Evolutionary conservation across 1,284 basidiomycete species (phyloP).

Genomic region (Phellinidium pouzarii): DNA sequence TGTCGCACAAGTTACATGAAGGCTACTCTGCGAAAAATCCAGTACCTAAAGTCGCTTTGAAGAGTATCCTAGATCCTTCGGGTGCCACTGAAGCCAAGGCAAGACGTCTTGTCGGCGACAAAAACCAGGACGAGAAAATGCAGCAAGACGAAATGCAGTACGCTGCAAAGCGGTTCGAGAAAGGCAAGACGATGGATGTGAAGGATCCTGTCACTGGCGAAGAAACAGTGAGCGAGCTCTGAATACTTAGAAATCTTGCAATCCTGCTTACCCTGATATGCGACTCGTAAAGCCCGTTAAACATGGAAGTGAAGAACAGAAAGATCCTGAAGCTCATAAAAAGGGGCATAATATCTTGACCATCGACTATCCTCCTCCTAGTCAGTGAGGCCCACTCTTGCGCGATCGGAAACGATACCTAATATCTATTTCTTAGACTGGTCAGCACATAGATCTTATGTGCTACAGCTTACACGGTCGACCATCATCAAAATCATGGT

Average conservation of each 20-base stretch:
- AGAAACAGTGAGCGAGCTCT: slow-evolving; percentile 11
- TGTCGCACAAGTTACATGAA: slow-evolving; percentile 10
- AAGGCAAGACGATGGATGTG: slow-evolving; percentile 18
- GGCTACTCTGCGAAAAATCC: slow-evolving; percentile 9
- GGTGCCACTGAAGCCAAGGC: slow-evolving; percentile 16
- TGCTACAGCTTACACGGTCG: slow-evolving; percentile 23
- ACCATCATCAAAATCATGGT: slow-evolving; percentile 24
- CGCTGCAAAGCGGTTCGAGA: slow-evolving; percentile 16
- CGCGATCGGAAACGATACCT: slow-evolving; percentile 1
- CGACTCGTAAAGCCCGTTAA: slow-evolving; percentile 12
- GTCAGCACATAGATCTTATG: slow-evolving; percentile 25
- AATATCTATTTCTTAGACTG: slow-evolving; percentile 24
- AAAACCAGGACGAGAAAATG: slow-evolving; percentile 28
- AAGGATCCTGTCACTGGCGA: slow-evolving; percentile 21
- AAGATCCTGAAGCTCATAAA: slow-evolving; percentile 19
- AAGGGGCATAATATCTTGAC: slow-evolving; percentile 28
- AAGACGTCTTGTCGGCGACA: slow-evolving; percentile 22
- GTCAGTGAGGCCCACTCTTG: slow-evolving; percentile 20
- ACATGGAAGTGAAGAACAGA: slow-evolving; percentile 10
- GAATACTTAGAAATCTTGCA: too few species aligned
- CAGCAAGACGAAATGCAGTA: slow-evolving; percentile 19
- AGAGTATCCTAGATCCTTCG: slow-evolving; percentile 12
- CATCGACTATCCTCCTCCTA: slow-evolving; percentile 28
- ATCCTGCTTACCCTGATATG: too few species aligned
- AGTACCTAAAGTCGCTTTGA: slow-evolving; percentile 13